Conservation (phyloP, 2,329 filamentous ascomycete genomes). For the Microthyrium microscopicum region DNA sequence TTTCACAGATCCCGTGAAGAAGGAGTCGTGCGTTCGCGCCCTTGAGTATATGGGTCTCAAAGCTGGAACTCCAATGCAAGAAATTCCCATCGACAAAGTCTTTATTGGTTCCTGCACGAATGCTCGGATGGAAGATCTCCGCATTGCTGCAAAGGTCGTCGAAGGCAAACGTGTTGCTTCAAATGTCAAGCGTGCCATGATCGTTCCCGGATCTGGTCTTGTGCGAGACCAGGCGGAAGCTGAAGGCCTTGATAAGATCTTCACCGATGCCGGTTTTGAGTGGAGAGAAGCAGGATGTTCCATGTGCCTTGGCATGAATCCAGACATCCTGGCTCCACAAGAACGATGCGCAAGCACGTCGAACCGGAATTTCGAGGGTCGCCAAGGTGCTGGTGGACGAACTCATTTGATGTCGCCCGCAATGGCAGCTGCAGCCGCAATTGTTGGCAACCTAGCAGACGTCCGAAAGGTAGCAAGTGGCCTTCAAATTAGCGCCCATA, state of each 20-base stretch:
- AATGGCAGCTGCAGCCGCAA: slow-evolving; percentile 84
- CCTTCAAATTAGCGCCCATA: slow-evolving; percentile 22
- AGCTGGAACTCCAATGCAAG: slow-evolving; percentile 75
- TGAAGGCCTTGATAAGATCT: slow-evolving; percentile 88
- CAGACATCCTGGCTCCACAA: slow-evolving; percentile 80
- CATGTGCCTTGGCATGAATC: slow-evolving; percentile 99
- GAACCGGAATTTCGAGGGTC: slow-evolving; percentile 94
- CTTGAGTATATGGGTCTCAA: slow-evolving; percentile 93
- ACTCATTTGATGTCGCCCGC: slow-evolving; percentile 95
- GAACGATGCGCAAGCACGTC: slow-evolving; percentile 92
- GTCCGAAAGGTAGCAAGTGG: slow-evolving; percentile 57
- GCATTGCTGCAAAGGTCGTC: slow-evolving; percentile 71
- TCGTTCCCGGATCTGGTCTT: slow-evolving; percentile 87
- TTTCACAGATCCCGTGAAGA: slow-evolving; percentile 65
- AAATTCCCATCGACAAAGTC: slow-evolving; percentile 85
- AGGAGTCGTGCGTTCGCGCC: slow-evolving; percentile 60
- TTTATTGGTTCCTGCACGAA: slow-evolving; percentile 99
- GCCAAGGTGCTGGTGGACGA: slow-evolving; percentile 78
- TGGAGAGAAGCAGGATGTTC: slow-evolving; percentile 97
- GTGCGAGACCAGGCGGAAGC: slow-evolving; percentile 83
- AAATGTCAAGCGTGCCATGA: slow-evolving; percentile 88
- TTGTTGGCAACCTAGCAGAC: slow-evolving; percentile 81
- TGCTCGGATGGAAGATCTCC: slow-evolving; percentile 86
- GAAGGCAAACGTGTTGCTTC: slow-evolving; percentile 72
- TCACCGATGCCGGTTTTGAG: slow-evolving; percentile 81